Evolutionary conservation across 768 basidiomycete genomes (phyloP), one percentile per base, ranked within the genome.

Genomic region (Suillus hirtellus): DNA sequence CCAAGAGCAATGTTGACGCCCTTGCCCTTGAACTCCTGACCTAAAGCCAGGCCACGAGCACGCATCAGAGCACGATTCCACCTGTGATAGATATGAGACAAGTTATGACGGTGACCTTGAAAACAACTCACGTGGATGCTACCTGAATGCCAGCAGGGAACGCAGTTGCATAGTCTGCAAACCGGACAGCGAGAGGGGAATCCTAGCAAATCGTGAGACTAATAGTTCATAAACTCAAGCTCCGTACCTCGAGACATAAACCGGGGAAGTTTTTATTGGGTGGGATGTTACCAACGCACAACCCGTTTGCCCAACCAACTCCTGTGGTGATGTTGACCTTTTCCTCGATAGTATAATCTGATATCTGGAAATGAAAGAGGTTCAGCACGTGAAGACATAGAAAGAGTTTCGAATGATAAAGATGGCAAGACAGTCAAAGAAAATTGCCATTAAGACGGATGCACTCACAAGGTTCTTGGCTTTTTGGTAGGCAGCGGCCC

Each of bases 211-310:
- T 9, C 6, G 17, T 15, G 11, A 43, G 40, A 56, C 50, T 5
- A 43, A 42, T 52, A 35, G 2, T 3, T 24, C 19, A 27, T 21
- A 24, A 21, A 24, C 14, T 14, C 4, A 34, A 35, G 24, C 17
- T 27, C 66, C 75, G 2, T 21, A 83, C 84, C 75, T 89, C 84
- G 12, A 90, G 79, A 70, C 88, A 89, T 17, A 89, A 72, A 17
- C 88, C 87, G 0, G 86, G 86, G 73, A 81, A 89, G 59, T 62
- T 62, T 46, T 46, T 53, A 65, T 75, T 63, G 1, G 82, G 60
- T 14, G 84, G 76, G n/a, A 82, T 87, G 67, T 88, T 88, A 4
- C 84, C 89, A 46, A 90, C 87, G 71, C 89, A 90, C 24, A 79
- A 81, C 0, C 87, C 87, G 60, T 72, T 75, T 71, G 74, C 27